These are phyloP conservation scores for Rehmannia glutinosa DNA, from an alignment of 257 asterid genomes.

Conservation along the genomic window DNA sequence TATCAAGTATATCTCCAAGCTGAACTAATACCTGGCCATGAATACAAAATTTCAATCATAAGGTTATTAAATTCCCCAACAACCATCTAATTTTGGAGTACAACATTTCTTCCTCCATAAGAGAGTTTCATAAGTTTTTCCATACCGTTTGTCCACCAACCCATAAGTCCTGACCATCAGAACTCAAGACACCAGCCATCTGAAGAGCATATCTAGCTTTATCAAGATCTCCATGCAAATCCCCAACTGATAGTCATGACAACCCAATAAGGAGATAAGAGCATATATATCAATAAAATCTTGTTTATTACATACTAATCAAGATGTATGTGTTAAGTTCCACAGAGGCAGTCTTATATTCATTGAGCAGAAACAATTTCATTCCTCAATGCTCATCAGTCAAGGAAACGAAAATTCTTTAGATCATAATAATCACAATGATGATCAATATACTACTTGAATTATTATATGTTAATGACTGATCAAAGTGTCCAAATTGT, in stretches of 20 bases:
- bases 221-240: conserved; percentile 88
- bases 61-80: not conserved
- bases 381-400: conserved; percentile 7
- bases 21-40: conserved; percentile 67
- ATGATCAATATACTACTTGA: not conserved
- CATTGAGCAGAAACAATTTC: not conserved
- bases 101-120: not conserved
- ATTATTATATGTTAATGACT: not conserved
- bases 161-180: conserved; percentile 73
- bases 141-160: conserved; percentile 86
- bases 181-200: conserved; percentile 79
- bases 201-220: conserved; percentile 89
- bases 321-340: not conserved
- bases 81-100: not conserved
- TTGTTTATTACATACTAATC: not conserved
- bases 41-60: conserved; percentile 7
- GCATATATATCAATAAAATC: not conserved
- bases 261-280: conserved; percentile 8
- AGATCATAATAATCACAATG: not conserved
- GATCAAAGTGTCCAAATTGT: not conserved
- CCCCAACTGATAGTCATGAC: conserved; percentile 59
- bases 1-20: conserved; percentile 91
- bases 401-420: not conserved
- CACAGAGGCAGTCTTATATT: not conserved
- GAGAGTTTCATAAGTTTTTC: not conserved